These are phyloP conservation scores for Ascochyta pisi DNA, from an alignment of 2,329 filamentous ascomycete species.

Conservation along the genomic window DNA sequence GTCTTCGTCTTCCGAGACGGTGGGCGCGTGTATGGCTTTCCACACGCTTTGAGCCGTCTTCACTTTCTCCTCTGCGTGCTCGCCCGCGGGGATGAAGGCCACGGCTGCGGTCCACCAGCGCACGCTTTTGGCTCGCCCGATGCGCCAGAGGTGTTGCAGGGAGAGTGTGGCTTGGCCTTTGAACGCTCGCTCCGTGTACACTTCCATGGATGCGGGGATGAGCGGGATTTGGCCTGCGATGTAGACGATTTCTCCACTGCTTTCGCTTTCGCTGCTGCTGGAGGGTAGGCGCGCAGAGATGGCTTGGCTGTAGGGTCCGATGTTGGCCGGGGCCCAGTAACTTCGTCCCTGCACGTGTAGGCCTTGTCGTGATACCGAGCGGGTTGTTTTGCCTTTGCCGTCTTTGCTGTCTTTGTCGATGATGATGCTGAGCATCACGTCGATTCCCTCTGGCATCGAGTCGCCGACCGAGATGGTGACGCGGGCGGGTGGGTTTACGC, in stretches of 20 bases:
- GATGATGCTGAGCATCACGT: conserved; percentile 66
- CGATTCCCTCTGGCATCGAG: conserved; percentile 64
- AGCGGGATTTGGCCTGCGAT: conserved; percentile 93
- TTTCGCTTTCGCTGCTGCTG: neutral
- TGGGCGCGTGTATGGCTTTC: conserved; percentile 41
- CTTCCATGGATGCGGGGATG: conserved; percentile 76
- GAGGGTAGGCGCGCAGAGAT: conserved; percentile 60
- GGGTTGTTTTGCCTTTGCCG: conserved; percentile 28
- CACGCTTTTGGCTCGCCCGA: conserved; percentile 75
- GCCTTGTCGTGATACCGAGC: conserved; percentile 50
- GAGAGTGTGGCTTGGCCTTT: conserved; percentile 71
- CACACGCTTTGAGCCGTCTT: conserved; percentile 54
- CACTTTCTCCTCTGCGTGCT: conserved; percentile 32
- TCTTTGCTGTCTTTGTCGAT: conserved; percentile 36
- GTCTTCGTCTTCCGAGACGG: conserved; percentile 4
- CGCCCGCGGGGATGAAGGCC: conserved; percentile 51
- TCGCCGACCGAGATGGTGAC: conserved; percentile 82
- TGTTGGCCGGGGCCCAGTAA: conserved; percentile 98
- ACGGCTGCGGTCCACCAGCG: conserved; percentile 80
- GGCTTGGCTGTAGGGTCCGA: conserved; percentile 95
- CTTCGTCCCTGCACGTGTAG: conserved; percentile 92
- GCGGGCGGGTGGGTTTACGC: conserved; percentile 82
- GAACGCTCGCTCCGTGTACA: conserved; percentile 55
- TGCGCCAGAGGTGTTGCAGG: conserved; percentile 88
- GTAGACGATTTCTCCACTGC: conserved; percentile 57